Percentiles rank a stretch among this genome's conserved stretches.
These are phyloP conservation scores for Cruciata laevipes DNA, from an alignment of 257 asterid species.

Conservation along the genomic window DNA sequence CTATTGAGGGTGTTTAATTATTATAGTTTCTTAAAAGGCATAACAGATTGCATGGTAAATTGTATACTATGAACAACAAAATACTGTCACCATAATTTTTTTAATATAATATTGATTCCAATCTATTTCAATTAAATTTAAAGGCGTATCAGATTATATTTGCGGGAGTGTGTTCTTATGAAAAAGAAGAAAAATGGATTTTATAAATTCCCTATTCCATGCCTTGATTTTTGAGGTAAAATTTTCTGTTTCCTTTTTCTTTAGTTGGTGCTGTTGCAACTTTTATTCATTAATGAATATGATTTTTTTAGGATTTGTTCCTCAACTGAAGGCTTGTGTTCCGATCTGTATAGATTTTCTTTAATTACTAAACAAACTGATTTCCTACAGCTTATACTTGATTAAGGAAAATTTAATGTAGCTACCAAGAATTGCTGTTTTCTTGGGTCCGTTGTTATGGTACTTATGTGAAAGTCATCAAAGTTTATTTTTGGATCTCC, in stretches of 20 bases:
- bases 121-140: too few relatives aligned
- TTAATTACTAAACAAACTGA: not conserved
- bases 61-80: not conserved
- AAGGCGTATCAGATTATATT: too few relatives aligned
- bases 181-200: not conserved
- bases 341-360: not conserved
- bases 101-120: too few relatives aligned
- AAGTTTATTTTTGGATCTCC: not conserved
- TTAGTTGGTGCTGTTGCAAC: not conserved
- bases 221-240: not conserved
- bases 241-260: not conserved
- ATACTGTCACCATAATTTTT: too few relatives aligned
- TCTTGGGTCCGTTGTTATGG: not conserved
- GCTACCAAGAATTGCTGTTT: not conserved
- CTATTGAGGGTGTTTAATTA: not conserved
- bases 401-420: not conserved
- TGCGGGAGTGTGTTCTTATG: too few relatives aligned
- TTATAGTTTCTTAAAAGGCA: not conserved
- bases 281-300: not conserved
- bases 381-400: conserved; percentile 1
- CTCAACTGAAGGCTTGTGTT: not conserved
- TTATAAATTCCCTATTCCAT: not conserved
- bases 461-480: not conserved
- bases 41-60: not conserved
- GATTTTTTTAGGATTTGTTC: not conserved